phyloP scores from a whole-genome alignment of 1,139 yeast species.

The Hemisphaericaspora xylofermentans region DNA sequence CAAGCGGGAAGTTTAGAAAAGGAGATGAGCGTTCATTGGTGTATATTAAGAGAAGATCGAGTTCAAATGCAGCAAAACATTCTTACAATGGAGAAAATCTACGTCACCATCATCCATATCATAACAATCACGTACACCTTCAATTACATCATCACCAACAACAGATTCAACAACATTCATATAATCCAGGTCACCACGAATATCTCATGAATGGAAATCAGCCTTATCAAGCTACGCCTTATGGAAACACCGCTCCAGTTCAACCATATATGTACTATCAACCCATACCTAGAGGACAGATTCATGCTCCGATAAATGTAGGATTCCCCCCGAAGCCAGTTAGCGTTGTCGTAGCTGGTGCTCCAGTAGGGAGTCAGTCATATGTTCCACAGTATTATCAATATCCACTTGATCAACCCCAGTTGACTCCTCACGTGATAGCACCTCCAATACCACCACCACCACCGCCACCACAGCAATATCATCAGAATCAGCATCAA shows the following conservation, averaged over 20 bases:
- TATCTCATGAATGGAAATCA: conserved; percentile 3
- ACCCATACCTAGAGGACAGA: conserved; percentile 2
- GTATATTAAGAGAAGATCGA: conserved; percentile 65
- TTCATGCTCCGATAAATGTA: neutral
- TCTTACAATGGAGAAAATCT: conserved; percentile 13
- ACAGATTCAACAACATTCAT: conserved; percentile 10
- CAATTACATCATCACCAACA: conserved; percentile 7
- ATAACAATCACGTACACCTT: conserved; percentile 3
- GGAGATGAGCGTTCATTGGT: conserved; percentile 69
- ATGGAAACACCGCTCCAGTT: conserved; percentile 9
- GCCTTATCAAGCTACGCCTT: conserved; percentile 4
- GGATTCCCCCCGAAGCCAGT: neutral
- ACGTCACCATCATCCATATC: conserved; percentile 5
- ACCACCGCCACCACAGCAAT: conserved; percentile 2
- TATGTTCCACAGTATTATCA: conserved; percentile 4
- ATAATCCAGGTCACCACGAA: conserved; percentile 4
- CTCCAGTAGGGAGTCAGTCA: neutral
- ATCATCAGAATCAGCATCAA: conserved; percentile 9
- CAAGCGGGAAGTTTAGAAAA: conserved; percentile 71
- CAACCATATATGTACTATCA: conserved; percentile 12
- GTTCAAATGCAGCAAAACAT: conserved; percentile 27
- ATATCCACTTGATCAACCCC: neutral
- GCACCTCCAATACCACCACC: conserved; percentile 6
- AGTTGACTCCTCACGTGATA: neutral
- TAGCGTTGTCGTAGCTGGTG: neutral